Base-by-base conservation (phyloP, 2,329 filamentous ascomycete genomes). In the Penicillium polonicum region DNA sequence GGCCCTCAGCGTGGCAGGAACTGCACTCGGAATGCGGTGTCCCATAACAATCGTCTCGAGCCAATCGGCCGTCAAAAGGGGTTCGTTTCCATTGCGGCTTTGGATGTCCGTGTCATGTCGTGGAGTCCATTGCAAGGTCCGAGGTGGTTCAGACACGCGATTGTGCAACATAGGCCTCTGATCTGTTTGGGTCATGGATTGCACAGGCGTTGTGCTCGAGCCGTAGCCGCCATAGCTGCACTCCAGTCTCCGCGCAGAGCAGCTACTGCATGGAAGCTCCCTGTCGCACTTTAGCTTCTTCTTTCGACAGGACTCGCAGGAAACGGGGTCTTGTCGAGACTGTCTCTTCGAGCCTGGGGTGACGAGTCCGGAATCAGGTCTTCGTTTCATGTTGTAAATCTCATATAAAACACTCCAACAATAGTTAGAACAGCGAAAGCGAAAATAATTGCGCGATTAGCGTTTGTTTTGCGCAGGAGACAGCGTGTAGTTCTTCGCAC, bases 261-360 rank as follows among this genome's bases (percentile, higher is more conserved):
- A 84, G 58, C 78, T 79, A 33, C 76, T 77, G 63, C 82, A 84
- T 13, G 82, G 82, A 15, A 76, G 70, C 45, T 76, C 76, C 4
- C 81, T 78, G 65, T 83, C 79, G 66, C 82, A 84, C 72, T 82
- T 84, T 38, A 84, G 79, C 75, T 83, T 76, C 61, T 74, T 74
- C 60, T 66, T 64, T 3, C 74, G 68, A 52, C 75, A 78, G 9
- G 69, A 74, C 13, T 72, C 70, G 48, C 75, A 78, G 0, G 75
- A 77, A 1, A 78, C 73, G 0, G 75, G 75, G 17, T 75, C 72
- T 58, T 76, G 74, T 42, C 73, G 60, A 25, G 57, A 41, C 7
- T 62, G 63, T 48, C 67, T 70, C n/a, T 52, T 56, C 2, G 58
- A 17, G 4, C 21, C 27, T 41, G 38, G 7, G 2, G 62, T 48